Base-by-base conservation (phyloP, 768 basidiomycete genomes). In the Lentinula aciculospora region DNA sequence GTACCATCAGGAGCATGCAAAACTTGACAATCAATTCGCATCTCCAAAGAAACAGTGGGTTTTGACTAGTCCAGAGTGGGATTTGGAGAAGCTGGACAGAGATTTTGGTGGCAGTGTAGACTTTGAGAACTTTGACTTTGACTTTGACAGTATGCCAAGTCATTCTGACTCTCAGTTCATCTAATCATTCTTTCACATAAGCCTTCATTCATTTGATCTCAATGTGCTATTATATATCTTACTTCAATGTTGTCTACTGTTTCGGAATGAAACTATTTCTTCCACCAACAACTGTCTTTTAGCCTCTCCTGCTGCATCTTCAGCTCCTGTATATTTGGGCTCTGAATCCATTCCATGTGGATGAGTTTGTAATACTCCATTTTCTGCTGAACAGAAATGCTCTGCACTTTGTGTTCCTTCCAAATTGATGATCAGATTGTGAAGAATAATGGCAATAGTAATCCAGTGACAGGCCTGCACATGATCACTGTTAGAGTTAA, bases 341-440 rank as follows among this genome's bases (percentile, higher is more conserved):
- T 50, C 48, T 17, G 31, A 36, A n/a, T 50, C 27, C 28, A 50
- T 50, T 6, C 27, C 48, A 50, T 12, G 4, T 19, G 6, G 29
- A 31, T n/a, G n/a, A n/a, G n/a, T n/a, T n/a, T n/a, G n/a, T 31
- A 28, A 17, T 6, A 4, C 29, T 50, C 48, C 29, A 9, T 25
- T 4, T 27, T 45, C 48, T 65, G 61, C 1, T 31, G 28, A 9
- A 44, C 3, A 56, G 67, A 71, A 8, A 59, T 27, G n/a, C 1
- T 50, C 56, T 29, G 21, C 63, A n/a, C 60, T 58, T 28, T 21
- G 13, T 4, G 15, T 45, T 25, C 70, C 72, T 61, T 74, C 72
- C 17, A 72, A 53, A 39, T 72, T 67, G 40, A 73, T 68, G 15
- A 72, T 60, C 19, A 72, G 51, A 60, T 72, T 73, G 60, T 74